phyloP scores from a whole-genome alignment of 306 rosid species.

The Herpetospermum pedunculosum region DNA sequence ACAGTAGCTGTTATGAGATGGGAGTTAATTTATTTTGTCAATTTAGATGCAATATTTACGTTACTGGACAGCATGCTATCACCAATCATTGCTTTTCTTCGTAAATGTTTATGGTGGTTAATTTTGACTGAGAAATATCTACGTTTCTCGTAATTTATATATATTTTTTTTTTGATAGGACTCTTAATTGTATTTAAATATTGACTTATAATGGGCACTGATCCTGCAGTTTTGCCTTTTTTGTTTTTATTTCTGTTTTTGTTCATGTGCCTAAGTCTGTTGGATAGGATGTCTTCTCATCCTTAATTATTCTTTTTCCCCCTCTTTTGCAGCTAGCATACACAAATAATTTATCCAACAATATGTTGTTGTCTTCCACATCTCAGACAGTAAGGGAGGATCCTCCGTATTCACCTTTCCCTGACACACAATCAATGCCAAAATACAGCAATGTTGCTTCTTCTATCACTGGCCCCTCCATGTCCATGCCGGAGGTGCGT shows the following conservation, averaged over 20 bases:
- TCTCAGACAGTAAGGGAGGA: constrained; percentile 84
- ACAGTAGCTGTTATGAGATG: not conserved
- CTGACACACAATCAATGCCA: constrained; percentile 63
- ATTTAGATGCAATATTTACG: not conserved
- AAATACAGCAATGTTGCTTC: constrained; percentile 76
- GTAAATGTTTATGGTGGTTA: not conserved
- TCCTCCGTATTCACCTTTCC: constrained; percentile 82
- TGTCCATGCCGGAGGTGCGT: constrained; percentile 82
- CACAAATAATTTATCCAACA: constrained; percentile 74
- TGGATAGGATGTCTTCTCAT: constrained; percentile 5
- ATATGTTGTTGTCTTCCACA: constrained; percentile 55
- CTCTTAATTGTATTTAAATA: not conserved
- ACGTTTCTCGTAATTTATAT: too few species aligned
- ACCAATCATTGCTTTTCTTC: not conserved
- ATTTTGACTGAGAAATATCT: not conserved
- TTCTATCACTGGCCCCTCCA: constrained; percentile 66
- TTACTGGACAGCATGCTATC: not conserved
- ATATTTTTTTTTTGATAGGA: too few species aligned
- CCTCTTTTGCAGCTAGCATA: constrained; percentile 45
- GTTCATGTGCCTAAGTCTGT: not conserved
- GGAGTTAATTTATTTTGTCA: not conserved
- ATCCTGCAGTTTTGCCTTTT: not conserved
- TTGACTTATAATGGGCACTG: not conserved
- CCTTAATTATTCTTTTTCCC: not conserved
- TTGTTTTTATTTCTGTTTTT: not conserved